Conservation (phyloP, 805 yeast species). For the Candida pseudoglaebosa region DNA sequence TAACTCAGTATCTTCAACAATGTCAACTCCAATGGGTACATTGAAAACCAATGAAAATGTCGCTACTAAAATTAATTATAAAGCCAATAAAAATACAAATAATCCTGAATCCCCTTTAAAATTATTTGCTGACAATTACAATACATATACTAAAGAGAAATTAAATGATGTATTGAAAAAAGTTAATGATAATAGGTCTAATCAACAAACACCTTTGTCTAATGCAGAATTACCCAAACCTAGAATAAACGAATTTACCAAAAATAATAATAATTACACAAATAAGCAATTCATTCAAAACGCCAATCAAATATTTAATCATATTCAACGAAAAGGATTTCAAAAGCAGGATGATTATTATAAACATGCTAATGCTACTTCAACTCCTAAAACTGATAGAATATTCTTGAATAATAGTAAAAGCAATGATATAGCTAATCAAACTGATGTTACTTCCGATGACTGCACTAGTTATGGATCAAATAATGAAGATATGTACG, state of each 20-base stretch:
- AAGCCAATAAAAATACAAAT: constrained; percentile 1
- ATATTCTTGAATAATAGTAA: constrained; percentile 14
- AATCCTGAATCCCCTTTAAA: constrained; percentile 40
- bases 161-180: constrained; percentile 24
- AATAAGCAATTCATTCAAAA: constrained; percentile 34
- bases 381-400: constrained; percentile 33
- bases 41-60: constrained; percentile 1
- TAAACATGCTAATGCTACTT: constrained; percentile 30
- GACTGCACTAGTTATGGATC: constrained; percentile 6
- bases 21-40: constrained; percentile 36
- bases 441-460: constrained; percentile 14
- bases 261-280: constrained; percentile 25
- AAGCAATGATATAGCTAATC: constrained; percentile 18
- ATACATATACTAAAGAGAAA: constrained; percentile 37
- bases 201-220: constrained; percentile 10
- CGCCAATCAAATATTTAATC: constrained; percentile 36
- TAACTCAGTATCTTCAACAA: constrained; percentile 28
- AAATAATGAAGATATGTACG: constrained; percentile 8
- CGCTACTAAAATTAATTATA: neutral
- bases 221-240: constrained; percentile 6
- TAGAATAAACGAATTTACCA: constrained; percentile 28
- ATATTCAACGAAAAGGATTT: constrained; percentile 34
- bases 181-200: constrained; percentile 12
- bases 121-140: constrained; percentile 34
- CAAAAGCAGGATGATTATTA: constrained; percentile 5